Evolutionary conservation across 2,329 filamentous ascomycete genomes (phyloP), one percentile per base, ranked within the genome.

Genomic region (Aspergillus sp.): DNA sequence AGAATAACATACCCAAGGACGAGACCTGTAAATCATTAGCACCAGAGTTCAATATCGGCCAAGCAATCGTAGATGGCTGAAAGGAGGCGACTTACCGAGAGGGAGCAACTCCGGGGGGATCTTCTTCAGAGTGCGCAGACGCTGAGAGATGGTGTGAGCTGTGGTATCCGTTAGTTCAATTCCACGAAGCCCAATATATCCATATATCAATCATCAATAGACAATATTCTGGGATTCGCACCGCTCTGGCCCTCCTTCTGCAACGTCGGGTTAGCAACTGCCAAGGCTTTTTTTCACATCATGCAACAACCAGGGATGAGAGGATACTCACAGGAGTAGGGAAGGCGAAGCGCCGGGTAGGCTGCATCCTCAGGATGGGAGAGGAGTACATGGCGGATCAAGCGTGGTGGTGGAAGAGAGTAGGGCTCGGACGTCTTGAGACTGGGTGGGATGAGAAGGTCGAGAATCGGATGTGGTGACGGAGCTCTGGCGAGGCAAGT

Each of bases 121-220:
- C 80, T 88, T 87, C 85, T 90, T 93, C 73, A 97, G 84, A 75
- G 87, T 89, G 76, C 93, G 90, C 71, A 99, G 84, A 76, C 93
- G 91, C 83, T 98, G 95, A 66, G 93, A 96, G 79, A 98, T 87
- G 71, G 93, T 97, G 82, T 98, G 95, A 76, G 91, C 95, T 99
- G 58, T 68, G 35, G 63, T 56, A 62, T 50, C 23, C 49, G 63
- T 73, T 61, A 70, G 66, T 65, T 61, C 58, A 62, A 59, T 55
- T 46, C 37, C 19, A 37, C 43, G 33, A 39, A 47, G 25, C 35
- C n/a, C 33, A 40, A 17, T 50, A 21, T 23, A 43, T 27, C 31
- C 17, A 50, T 11, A 46, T 46, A 56, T 41, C 41, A 27, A 56
- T 17, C 33, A 21, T 59, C 57, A 56, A 62, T 61, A 37, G 35